Evolutionary conservation across 1,284 basidiomycete genomes (phyloP), one percentile per base, ranked within the genome.

Genomic region (Tetrapyrgos nigripes): DNA sequence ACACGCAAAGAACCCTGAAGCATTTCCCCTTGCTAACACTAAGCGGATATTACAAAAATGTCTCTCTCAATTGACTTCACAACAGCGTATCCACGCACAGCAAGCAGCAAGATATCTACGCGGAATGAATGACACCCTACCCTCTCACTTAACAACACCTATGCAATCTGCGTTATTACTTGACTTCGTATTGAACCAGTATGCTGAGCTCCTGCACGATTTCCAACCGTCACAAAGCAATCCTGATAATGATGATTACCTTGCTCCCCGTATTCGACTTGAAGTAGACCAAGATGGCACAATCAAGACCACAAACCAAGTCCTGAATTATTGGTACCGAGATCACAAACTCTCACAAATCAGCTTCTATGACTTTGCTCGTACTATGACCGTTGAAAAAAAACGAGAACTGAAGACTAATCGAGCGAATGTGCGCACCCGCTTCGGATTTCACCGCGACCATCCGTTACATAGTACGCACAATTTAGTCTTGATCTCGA

Each of bases 31-130:
- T 4, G 51, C 59, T 1, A 49, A 62, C 3, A 74, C 71, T 0
- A 76, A 68, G 43, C 50, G 43, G 2, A 13, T 70, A 3, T 40
- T 73, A 3, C 64, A 64, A 19, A 66, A 66, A 31, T 67, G 63
- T 58, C 5, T 61, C 4, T 46, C 54, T 21, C 59, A 60, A 65
- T 63, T 24, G 65, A 66, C 48, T 27, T 62, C 11, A 54, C 70
- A 47, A 61, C 67, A 46, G 60, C 68, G n/a, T 55, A 68, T 51
- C 53, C 68, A 53, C 40, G 68, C 63, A 17, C 72, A 68, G 47
- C 69, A 72, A 40, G 67, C 73, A 4, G 65, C 59, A 3, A 57
- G 61, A 14, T 70, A 68, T 69, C 1, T 55, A 23, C 29, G 24
- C 60, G 26, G 64, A 57, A 11, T 63, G 46, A 29, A 29, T 46